Base-by-base conservation (phyloP, 805 yeast species). In the Barnettozyma sp. region DNA sequence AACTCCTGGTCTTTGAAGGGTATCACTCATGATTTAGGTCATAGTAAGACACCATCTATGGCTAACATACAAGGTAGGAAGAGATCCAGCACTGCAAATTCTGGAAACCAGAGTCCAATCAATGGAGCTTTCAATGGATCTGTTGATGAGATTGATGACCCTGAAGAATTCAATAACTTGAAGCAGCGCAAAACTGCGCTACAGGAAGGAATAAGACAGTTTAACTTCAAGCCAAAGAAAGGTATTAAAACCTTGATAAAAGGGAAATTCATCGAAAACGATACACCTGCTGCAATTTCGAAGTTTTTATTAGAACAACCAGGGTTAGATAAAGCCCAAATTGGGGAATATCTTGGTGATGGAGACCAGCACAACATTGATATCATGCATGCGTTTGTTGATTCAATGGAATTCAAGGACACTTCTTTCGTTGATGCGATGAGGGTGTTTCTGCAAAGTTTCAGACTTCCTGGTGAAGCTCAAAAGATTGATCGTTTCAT, bases 391-490 rank as follows among this genome's bases (percentile, higher is more conserved):
- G 82, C 86, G 6, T 92, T 92, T 63, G 94, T 90, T 20, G 95
- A 88, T 53, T 63, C 70, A 44, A 79, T 92, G 78, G 84, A 87
- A 38, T 90, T 92, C 56, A 62, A 70, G 5, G 68, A 69, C 22
- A 56, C 70, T 45, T 65, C 76, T 2, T 87, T 92, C 54, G 87
- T 88, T 12, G 94, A 81, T 47, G 94, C 97, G 0, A 65, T 92
- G 64, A 73, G 98, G 46, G 66, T 63, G 12, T 86, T 86, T 52
- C 68, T 92, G 40, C 98, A 94, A 54, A 70, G 76, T 32, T 94
- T 92, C 63, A 71, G 98, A 56, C 70, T 92, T 41, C 98, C 99
- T 3, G 99, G 99, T 34, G 99, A 92, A 62, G 88, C 96, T 5
- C 99, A 92, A 62, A 90, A 92, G 54, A 90, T 92, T 55, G 98